Evolutionary conservation across 768 basidiomycete species (phyloP).

Genomic region (Panaeolus papilionaceus): DNA sequence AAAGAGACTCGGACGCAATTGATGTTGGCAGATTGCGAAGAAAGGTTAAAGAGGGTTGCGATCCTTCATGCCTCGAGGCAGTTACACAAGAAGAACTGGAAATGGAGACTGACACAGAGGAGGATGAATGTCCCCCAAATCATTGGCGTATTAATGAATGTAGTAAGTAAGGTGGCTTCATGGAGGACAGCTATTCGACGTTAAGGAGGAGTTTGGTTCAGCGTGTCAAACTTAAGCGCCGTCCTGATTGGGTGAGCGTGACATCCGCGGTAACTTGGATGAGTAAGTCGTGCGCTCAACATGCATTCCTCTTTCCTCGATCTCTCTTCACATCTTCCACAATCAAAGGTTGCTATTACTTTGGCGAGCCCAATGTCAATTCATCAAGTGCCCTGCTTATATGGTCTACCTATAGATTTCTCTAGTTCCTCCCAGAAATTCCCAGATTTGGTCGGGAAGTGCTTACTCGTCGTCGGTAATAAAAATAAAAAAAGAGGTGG

Average conservation of each 20-base stretch:
- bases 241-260: conserved; percentile 5
- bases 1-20: neutral
- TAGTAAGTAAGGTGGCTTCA: neutral
- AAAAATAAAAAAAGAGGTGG: neutral
- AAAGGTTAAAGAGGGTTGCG: neutral
- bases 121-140: neutral
- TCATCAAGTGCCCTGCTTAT: conserved; percentile 19
- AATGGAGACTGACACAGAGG: neutral
- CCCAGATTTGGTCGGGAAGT: neutral
- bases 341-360: too few species aligned
- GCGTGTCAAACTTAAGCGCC: conserved; percentile 13
- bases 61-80: conserved; percentile 7
- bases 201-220: conserved; percentile 4
- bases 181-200: neutral
- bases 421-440: too few species aligned
- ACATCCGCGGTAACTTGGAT: neutral
- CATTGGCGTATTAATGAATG: neutral
- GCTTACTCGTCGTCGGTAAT: neutral
- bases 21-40: neutral
- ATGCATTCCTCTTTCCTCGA: neutral
- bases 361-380: conserved; percentile 15
- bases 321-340: conserved; percentile 14
- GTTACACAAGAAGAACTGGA: neutral
- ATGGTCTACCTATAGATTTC: conserved; percentile 7
- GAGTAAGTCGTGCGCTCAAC: neutral